Evolutionary conservation across 176 grass and related monocot genomes (phyloP).

Genomic region (Lolium multiflorum): DNA sequence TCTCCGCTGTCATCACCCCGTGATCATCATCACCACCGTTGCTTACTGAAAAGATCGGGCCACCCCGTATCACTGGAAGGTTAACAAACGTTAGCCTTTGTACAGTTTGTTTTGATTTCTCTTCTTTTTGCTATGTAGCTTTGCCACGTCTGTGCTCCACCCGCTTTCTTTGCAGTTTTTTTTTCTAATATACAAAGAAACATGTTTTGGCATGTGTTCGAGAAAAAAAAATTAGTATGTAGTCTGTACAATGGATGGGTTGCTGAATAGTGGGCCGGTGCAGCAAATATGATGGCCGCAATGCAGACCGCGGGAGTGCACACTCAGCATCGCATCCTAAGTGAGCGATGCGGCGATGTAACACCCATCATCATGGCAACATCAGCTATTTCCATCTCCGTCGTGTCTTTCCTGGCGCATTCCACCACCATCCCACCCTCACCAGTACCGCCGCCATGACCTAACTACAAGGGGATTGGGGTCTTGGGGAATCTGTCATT

Average conservation of each 20-base stretch:
- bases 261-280: background rate
- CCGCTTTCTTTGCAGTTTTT: too few species aligned
- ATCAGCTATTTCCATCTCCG: background rate
- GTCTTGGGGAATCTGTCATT: background rate
- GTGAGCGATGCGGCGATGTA: background rate
- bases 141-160: too few species aligned
- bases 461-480: background rate
- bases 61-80: too few species aligned
- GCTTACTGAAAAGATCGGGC: too few species aligned
- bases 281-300: background rate
- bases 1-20: too few species aligned
- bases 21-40: too few species aligned
- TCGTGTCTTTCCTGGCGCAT: background rate
- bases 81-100: too few species aligned
- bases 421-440: background rate
- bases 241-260: background rate
- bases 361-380: background rate
- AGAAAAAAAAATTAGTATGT: background rate
- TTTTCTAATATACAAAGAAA: too few species aligned
- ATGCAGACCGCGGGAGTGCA: background rate
- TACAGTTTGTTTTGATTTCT: too few species aligned
- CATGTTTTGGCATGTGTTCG: too few species aligned
- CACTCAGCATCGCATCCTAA: background rate
- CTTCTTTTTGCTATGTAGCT: too few species aligned
- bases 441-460: background rate